Evolutionary conservation across 116 monocot species (phyloP).

Genomic region (Iris pallida): DNA sequence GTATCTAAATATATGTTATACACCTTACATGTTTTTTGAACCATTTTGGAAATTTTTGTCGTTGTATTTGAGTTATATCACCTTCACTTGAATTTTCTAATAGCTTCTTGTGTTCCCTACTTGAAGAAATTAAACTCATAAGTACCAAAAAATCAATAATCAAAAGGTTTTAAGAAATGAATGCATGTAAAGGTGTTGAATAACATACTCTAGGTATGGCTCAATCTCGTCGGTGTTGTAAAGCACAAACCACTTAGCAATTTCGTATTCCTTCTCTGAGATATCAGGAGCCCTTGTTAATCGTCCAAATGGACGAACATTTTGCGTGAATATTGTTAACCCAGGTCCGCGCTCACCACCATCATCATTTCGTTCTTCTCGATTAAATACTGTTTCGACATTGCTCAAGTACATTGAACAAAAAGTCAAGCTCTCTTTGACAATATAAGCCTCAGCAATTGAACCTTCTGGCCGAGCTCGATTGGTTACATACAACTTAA

Average conservation of each 20-base stretch:
- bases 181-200: background rate
- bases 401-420: background rate
- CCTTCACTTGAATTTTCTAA: background rate
- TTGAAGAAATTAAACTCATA: background rate
- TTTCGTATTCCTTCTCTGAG: too few relatives aligned
- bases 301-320: too few relatives aligned
- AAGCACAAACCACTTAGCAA: too few relatives aligned
- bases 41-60: too few relatives aligned
- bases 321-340: too few relatives aligned
- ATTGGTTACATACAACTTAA: background rate
- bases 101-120: background rate
- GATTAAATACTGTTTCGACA: background rate
- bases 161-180: background rate
- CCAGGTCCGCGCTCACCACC: background rate
- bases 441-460: background rate
- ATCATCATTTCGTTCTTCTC: background rate
- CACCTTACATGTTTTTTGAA: too few relatives aligned
- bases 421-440: background rate
- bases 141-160: background rate
- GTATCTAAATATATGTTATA: too few relatives aligned
- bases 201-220: too few relatives aligned
- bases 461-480: background rate
- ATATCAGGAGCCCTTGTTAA: too few relatives aligned
- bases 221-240: too few relatives aligned
- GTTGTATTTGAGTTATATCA: background rate